Evolutionary conservation across 345 rosid genomes (phyloP).

Genomic region (Salix caprea): DNA sequence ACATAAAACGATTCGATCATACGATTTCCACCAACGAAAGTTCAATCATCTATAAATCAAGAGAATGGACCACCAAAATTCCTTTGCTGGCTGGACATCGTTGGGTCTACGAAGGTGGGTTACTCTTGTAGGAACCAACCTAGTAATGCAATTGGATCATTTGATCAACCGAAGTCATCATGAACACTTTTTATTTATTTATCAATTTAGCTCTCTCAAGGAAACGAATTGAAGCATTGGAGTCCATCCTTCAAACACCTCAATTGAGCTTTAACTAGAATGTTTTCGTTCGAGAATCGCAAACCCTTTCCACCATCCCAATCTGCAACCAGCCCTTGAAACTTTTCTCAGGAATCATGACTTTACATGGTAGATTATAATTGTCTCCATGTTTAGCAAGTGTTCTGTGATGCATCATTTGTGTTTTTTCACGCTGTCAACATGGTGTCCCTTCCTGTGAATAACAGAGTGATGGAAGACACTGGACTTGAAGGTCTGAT

Average conservation of each 20-base stretch:
- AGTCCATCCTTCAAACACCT: neutral
- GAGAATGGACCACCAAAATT: neutral
- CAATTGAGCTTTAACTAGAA: neutral
- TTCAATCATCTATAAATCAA: neutral
- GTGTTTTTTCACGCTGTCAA: neutral
- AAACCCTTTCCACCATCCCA: neutral
- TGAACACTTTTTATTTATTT: no score
- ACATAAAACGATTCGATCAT: no score
- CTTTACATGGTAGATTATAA: neutral
- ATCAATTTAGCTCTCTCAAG: no score
- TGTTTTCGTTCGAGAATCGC: neutral
- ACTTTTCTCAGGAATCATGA: neutral
- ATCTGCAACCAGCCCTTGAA: no score
- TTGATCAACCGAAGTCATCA: no score
- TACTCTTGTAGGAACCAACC: neutral
- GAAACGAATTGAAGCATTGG: no score
- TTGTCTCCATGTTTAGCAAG: neutral
- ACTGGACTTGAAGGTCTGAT: conserved; percentile 46
- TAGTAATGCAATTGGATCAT: no score
- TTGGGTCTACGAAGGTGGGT: neutral
- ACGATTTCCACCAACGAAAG: neutral
- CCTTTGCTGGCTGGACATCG: neutral
- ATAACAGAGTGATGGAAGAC: conserved; percentile 55
- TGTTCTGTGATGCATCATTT: neutral
- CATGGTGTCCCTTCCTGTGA: neutral